A percentile compares a stretch with the other conserved stretches of the same genome.
Conservation (phyloP, 1,139 yeast genomes). For the Petasospora fabianii region DNA sequence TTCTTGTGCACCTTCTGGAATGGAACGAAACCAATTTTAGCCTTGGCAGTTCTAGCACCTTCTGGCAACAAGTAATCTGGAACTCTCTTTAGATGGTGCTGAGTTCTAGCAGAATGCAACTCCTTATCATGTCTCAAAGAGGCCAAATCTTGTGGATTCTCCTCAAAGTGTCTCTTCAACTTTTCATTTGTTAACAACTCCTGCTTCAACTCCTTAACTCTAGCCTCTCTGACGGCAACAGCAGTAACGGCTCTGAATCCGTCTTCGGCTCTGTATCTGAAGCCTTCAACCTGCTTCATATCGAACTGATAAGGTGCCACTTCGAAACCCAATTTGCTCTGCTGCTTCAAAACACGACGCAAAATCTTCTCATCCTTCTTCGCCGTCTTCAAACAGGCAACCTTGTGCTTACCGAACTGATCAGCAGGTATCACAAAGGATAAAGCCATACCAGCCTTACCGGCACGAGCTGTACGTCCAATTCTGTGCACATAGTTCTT, state of each 20-base stretch:
- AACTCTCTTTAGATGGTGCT: conserved; percentile 82
- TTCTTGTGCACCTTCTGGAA: conserved; percentile 56
- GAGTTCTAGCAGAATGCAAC: conserved; percentile 77
- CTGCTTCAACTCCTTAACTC: conserved; percentile 82
- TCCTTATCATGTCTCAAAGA: conserved; percentile 90
- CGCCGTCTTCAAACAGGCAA: conserved; percentile 66
- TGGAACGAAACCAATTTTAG: conserved; percentile 72
- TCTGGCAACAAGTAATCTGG: conserved; percentile 91
- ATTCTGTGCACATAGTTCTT: conserved; percentile 90
- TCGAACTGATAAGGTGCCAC: conserved; percentile 85
- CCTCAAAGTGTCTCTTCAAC: conserved; percentile 92
- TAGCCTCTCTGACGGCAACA: conserved; percentile 88
- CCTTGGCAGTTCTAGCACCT: conserved; percentile 57
- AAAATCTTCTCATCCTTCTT: conserved; percentile 85
- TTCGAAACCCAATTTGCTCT: conserved; percentile 68
- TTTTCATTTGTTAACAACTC: conserved; percentile 88
- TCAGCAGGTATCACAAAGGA: conserved; percentile 85
- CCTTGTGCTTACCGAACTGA: conserved; percentile 86
- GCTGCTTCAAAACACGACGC: conserved; percentile 72
- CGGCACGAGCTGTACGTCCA: conserved; percentile 98
- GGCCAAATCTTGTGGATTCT: conserved; percentile 92
- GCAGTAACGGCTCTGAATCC: conserved; percentile 94
- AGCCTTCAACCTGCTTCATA: conserved; percentile 89
- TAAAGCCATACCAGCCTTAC: conserved; percentile 90
- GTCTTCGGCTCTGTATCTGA: conserved; percentile 95